Evolutionary conservation across 441 rosid genomes (phyloP), one percentile per base, ranked within the genome.

Genomic region (Eutrema salsugineum): DNA sequence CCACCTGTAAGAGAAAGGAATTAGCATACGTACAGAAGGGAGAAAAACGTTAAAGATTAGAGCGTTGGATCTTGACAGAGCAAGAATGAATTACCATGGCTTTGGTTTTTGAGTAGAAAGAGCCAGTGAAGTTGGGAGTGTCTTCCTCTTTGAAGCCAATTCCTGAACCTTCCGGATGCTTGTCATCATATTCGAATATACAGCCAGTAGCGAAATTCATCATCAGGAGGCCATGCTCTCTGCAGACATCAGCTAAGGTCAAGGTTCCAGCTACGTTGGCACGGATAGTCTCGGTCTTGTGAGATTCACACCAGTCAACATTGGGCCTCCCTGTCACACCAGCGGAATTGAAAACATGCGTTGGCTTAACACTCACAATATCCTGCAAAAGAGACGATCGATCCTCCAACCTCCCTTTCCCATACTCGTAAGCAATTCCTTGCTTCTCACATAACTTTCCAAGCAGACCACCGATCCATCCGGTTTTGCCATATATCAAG

Each of bases 261-360:
- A 91, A 82, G 55, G 97, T 93, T 51, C 98, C 98, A 66, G 89
- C 83, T 12, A 93, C 96, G 69, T 93, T 93, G 71, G 91, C 71
- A 12, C 94, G 89, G 58, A 93, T 87, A 6, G 98, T 93, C 77
- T 93, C 96, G 0, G 96, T 78, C 78, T 91, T 89, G 76, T 93
- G 94, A 61, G 97, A 83, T 73, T 93, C 98, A 66, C 98, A 93
- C 98, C 98, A 93, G 77, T 93, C 98, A 48, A 93, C 98, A 60
- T 93, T 93, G 1, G 98, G 98, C 76, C 98, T 89, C 35, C 98
- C 98, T 10, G 98, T 93, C 46, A 93, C 90, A 72, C 98, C 98
- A 70, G 98, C 98, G 58, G 97, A 85, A 67, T 93, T 91, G 66
- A 93, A 84, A 57, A 93, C 96, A 84, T 93, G 93, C 2, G 97